A percentile compares a stretch with the other conserved stretches of the same genome.
phyloP scores from a whole-genome alignment of 208 protist genomes.

The Trypanosoma theileri region DNA sequence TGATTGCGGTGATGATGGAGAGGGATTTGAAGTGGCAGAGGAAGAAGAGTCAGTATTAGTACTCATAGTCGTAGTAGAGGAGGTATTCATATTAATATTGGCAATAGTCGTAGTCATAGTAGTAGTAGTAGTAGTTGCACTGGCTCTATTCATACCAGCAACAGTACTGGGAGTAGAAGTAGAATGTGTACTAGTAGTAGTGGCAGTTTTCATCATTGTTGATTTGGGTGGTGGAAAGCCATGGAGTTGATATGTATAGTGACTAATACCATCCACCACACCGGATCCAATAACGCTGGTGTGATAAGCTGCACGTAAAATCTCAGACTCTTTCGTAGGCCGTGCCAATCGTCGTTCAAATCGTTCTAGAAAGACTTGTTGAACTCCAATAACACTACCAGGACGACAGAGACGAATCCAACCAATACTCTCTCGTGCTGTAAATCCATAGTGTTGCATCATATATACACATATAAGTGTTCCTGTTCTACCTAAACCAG shows the following conservation, averaged over 20 bases:
- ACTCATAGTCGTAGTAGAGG: no score
- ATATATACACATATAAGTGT: constrained; percentile 91
- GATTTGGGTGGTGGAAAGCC: not conserved
- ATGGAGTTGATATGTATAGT: constrained; percentile 23
- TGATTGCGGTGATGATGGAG: not conserved
- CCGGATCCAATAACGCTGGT: constrained; percentile 15
- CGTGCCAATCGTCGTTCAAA: constrained; percentile 62
- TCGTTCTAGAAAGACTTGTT: constrained; percentile 94
- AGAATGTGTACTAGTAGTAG: no score
- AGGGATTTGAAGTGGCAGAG: not conserved
- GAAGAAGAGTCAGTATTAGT: no score
- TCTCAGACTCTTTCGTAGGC: constrained; percentile 14
- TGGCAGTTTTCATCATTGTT: not conserved
- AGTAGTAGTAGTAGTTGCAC: not conserved
- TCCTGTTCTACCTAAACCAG: constrained; percentile 96
- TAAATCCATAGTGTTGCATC: constrained; percentile 94
- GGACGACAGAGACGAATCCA: constrained; percentile 95
- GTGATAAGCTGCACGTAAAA: constrained; percentile 3
- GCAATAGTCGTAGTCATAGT: not conserved
- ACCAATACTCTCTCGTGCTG: constrained; percentile 89
- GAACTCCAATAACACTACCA: constrained; percentile 95
- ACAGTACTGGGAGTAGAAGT: no score
- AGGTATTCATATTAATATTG: no score
- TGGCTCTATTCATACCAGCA: no score
- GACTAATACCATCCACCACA: constrained; percentile 3